These are phyloP conservation scores for Penicillium frequentans DNA, from an alignment of 2,329 filamentous ascomycete species.

Conservation along the genomic window DNA sequence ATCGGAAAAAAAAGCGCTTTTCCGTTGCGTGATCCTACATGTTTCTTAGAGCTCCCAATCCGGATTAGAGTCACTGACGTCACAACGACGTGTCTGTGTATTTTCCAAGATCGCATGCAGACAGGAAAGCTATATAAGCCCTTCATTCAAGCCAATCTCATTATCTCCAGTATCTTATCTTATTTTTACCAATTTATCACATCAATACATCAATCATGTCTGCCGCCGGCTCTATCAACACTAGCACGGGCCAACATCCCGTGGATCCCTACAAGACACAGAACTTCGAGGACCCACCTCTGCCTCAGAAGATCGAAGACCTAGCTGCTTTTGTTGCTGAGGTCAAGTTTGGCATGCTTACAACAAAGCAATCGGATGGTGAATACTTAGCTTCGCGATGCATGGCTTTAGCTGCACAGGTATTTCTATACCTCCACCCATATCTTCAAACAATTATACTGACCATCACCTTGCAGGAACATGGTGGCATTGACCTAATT, in stretches of 20 bases:
- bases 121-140: background rate
- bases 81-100: constrained; percentile 22
- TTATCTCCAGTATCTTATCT: background rate
- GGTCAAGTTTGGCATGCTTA: constrained; percentile 87
- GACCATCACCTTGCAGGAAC: constrained; percentile 56
- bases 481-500: constrained; percentile 75
- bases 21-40: background rate
- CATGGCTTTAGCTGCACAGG: constrained; percentile 81
- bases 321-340: constrained; percentile 68
- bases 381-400: constrained; percentile 74
- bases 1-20: background rate
- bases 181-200: background rate
- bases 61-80: constrained; percentile 25
- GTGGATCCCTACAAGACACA: constrained; percentile 79
- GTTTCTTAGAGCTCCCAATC: constrained; percentile 4
- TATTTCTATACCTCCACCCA: constrained; percentile 38
- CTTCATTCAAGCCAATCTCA: background rate
- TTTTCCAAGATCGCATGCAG: constrained; percentile 6
- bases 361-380: constrained; percentile 63
- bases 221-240: constrained; percentile 48
- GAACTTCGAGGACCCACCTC: constrained; percentile 68
- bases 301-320: constrained; percentile 75
- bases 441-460: background rate
- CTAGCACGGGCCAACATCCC: constrained; percentile 61
- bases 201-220: constrained; percentile 27